phyloP scores from a whole-genome alignment of 1,284 basidiomycete genomes.

The Volvariella surrecta region DNA sequence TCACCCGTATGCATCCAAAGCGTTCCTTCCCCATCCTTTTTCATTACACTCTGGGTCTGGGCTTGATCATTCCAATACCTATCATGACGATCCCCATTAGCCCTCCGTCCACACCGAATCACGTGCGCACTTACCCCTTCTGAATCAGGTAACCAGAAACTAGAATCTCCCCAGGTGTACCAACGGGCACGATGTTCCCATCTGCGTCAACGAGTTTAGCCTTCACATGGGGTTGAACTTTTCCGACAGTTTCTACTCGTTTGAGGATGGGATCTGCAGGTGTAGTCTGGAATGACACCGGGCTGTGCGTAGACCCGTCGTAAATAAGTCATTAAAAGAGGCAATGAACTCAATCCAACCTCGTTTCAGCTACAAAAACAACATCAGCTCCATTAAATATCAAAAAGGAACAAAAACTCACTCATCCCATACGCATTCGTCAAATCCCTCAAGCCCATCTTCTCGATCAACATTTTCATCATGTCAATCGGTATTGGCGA shows the following conservation, averaged over 20 bases:
- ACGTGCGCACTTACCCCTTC: slow-evolving; percentile 46
- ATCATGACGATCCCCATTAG: no score
- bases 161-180: slow-evolving; percentile 66
- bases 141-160: slow-evolving; percentile 73
- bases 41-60: slow-evolving; percentile 61
- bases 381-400: slow-evolving; percentile 7
- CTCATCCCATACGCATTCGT: slow-evolving; percentile 83
- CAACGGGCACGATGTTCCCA: slow-evolving; percentile 57
- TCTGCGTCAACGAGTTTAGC: slow-evolving; percentile 62
- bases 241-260: slow-evolving; percentile 76
- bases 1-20: slow-evolving; percentile 86
- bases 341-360: slow-evolving; percentile 20
- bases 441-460: slow-evolving; percentile 60
- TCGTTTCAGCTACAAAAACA: slow-evolving; percentile 44
- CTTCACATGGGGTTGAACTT: slow-evolving; percentile 65
- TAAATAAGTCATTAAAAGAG: not conserved
- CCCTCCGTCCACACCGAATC: not conserved
- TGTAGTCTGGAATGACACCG: slow-evolving; percentile 75
- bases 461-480: slow-evolving; percentile 62
- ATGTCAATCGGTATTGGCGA: slow-evolving; percentile 73
- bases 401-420: slow-evolving; percentile 25
- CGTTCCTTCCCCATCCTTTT: slow-evolving; percentile 41
- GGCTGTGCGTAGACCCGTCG: slow-evolving; percentile 31
- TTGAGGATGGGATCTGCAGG: slow-evolving; percentile 59
- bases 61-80: slow-evolving; percentile 76